Conservation (phyloP, 345 rosid species). For the Cardamine resedifolia region DNA sequence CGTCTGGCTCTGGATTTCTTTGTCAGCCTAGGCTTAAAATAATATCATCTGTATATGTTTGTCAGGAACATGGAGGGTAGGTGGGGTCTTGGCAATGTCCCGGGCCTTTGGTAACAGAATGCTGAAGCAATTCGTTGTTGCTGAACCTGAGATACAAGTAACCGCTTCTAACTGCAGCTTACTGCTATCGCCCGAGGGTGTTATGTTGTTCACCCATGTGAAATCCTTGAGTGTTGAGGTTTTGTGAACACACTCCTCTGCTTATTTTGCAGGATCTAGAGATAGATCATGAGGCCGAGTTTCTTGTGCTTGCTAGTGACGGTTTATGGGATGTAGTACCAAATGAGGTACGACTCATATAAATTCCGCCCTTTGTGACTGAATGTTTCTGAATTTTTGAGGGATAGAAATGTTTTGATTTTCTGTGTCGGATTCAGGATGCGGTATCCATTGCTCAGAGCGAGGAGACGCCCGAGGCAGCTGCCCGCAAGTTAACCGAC, state of each 20-base stretch:
- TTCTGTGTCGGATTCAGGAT: slow-evolving; percentile 51
- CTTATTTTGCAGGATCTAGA: slow-evolving; percentile 61
- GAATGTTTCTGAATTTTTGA: neutral
- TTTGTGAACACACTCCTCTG: slow-evolving; percentile 16
- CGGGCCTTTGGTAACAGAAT: slow-evolving; percentile 98
- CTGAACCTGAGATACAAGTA: slow-evolving; percentile 99
- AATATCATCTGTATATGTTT: slow-evolving; percentile 29
- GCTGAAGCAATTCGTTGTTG: slow-evolving; percentile 96
- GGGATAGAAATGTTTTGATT: neutral
- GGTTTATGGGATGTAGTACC: slow-evolving; percentile 98
- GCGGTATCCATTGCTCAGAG: slow-evolving; percentile 70
- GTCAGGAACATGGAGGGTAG: slow-evolving; percentile 99
- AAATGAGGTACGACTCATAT: slow-evolving; percentile 58
- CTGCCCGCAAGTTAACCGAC: slow-evolving; percentile 85
- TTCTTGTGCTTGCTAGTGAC: slow-evolving; percentile 95
- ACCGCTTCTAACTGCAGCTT: slow-evolving; percentile 22
- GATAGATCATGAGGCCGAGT: slow-evolving; percentile 68
- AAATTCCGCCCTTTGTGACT: neutral
- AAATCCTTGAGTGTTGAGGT: neutral
- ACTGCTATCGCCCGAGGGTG: neutral
- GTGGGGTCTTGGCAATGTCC: slow-evolving; percentile 99
- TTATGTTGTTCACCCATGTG: slow-evolving; percentile 7
- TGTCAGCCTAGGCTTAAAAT: slow-evolving; percentile 34
- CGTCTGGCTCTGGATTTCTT: slow-evolving; percentile 9
- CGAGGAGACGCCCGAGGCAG: slow-evolving; percentile 82